Percentiles rank a stretch among this genome's conserved stretches.
phyloP scores from a whole-genome alignment of 2,329 filamentous ascomycete genomes.

The Talaromyces piceae region DNA sequence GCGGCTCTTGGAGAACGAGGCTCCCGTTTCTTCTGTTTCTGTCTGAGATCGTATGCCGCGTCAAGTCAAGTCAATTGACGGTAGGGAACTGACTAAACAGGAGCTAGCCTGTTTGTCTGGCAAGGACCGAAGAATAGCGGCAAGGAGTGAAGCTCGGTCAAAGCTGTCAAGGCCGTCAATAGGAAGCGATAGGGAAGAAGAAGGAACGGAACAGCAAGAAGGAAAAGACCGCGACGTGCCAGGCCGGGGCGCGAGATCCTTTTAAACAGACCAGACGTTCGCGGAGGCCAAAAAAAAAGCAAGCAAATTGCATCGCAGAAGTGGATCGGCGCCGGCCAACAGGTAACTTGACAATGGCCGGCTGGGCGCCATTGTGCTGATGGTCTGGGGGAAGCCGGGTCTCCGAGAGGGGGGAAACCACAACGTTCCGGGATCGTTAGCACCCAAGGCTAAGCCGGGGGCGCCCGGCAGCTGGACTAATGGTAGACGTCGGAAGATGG shows the following conservation, averaged over 20 bases:
- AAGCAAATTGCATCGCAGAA: background rate
- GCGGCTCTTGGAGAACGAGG: background rate
- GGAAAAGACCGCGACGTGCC: background rate
- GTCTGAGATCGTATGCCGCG: too few species aligned
- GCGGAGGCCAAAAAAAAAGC: background rate
- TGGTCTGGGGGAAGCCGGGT: background rate
- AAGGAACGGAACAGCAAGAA: background rate
- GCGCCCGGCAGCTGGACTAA: background rate
- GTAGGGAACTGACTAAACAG: background rate
- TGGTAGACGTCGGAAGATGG: background rate
- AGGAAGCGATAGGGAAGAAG: background rate
- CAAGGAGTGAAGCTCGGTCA: background rate
- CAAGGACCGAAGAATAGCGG: background rate
- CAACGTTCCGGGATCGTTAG: slow-evolving; percentile 4
- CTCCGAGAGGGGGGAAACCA: too few species aligned
- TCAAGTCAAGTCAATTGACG: background rate
- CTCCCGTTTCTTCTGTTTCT: background rate
- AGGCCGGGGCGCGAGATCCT: background rate
- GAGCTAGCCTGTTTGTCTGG: background rate
- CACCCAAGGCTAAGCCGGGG: background rate
- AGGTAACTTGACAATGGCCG: background rate
- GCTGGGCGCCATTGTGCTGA: background rate
- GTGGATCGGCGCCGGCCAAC: background rate
- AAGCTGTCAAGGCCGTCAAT: background rate
- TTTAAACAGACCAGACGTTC: background rate